Base-by-base conservation (phyloP, 2,329 filamentous ascomycete species). In the Taxawa tesnikishii region DNA sequence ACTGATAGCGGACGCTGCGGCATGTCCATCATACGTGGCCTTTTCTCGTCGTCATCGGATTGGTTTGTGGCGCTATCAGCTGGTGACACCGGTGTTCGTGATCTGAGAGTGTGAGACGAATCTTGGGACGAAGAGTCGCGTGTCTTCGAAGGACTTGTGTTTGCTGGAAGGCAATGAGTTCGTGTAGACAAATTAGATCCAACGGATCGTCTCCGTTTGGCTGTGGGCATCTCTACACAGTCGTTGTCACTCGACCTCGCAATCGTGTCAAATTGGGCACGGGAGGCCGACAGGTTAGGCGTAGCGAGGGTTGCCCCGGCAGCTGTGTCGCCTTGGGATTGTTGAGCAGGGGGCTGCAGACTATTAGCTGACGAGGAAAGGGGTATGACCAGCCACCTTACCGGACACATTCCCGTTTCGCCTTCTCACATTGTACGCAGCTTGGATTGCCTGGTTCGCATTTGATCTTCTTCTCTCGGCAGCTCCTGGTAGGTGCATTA, bases 401-500 rank as follows among this genome's bases (percentile, higher is more conserved):
- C 81, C 82, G 82, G 56, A 79, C 79, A 70, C 87, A 94, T 12
- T 79, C 67, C 29, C 83, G 72, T 34, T 85, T 83, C 50, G 88
- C 88, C 60, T 93, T 94, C 52, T 90, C 80, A 54, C 87, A 94
- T 58, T 94, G 85, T 33, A 87, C 73, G 47, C 87, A 94, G 44
- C 83, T 84, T 24, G 82, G 82, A 42, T 75, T 79, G 45, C 87
- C 84, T 2, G 85, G 87, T 43, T 94, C 84, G 50, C 87, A 94
- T 56, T 93, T 94, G 61, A 94, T 93, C 67, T 94, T 94, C 73
- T 94, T 94, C 60, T 94, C 85, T 31, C 87, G 74, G 54, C 87
- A 94, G 9, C 84, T 90, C 11, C 39, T 38, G 26, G 3, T 4
- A 12, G 5, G 3, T 12, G 9, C 8, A 5, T 9, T 29, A 1